These are phyloP conservation scores for Gossypium laxum DNA, from an alignment of 441 rosid genomes.

Conservation along the genomic window DNA sequence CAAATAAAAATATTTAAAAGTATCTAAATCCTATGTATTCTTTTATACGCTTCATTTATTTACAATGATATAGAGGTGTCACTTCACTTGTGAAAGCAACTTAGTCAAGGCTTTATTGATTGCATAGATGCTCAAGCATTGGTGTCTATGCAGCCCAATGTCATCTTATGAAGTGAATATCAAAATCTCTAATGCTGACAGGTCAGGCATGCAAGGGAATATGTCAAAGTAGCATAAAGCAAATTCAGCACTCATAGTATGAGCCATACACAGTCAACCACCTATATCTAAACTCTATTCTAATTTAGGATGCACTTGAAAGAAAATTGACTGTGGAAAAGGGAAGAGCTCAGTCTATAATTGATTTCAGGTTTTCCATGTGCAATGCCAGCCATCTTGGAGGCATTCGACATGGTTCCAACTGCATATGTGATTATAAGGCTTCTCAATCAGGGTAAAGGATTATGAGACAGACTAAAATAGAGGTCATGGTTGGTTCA, in stretches of 20 bases:
- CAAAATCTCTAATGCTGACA: neutral
- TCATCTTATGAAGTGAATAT: neutral
- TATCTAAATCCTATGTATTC: neutral
- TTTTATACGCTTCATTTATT: neutral
- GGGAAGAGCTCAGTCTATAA: neutral
- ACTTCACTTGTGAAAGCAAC: neutral
- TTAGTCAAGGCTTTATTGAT: neutral
- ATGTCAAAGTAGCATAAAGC: neutral
- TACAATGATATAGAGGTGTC: neutral
- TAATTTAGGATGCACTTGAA: no score
- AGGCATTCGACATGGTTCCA: neutral
- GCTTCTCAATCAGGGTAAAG: neutral
- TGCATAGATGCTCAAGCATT: neutral
- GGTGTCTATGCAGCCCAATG: neutral
- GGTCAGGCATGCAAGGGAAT: neutral
- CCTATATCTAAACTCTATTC: neutral
- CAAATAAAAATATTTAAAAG: neutral
- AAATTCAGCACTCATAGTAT: neutral
- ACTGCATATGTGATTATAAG: neutral
- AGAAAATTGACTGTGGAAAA: neutral
- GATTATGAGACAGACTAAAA: neutral
- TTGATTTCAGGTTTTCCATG: neutral
- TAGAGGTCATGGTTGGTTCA: neutral
- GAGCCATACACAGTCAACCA: slow-evolving; percentile 1
- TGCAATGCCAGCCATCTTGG: neutral